Percentiles rank a stretch among this genome's conserved stretches.
phyloP scores from a whole-genome alignment of 2,329 filamentous ascomycete species.

The Aspergillus eucalypticola region DNA sequence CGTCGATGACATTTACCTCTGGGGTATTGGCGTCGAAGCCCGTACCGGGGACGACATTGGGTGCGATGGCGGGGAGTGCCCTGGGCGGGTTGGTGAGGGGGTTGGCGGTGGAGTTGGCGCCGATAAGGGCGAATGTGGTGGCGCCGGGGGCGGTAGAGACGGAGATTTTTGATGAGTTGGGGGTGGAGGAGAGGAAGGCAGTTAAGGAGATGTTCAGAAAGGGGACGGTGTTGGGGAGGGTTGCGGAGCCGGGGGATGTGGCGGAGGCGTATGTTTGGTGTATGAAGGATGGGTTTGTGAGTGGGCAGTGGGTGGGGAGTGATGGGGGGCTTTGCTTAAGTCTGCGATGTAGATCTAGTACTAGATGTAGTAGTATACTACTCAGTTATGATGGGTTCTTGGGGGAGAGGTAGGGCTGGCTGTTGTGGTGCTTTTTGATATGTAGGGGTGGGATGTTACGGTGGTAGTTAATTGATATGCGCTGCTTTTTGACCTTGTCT shows the following conservation, averaged over 20 bases:
- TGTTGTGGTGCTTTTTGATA: too few relatives aligned
- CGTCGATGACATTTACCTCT: slow-evolving; percentile 45
- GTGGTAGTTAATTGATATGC: too few relatives aligned
- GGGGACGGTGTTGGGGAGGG: slow-evolving; percentile 24
- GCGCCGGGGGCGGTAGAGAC: slow-evolving; percentile 45
- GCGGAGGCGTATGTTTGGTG: slow-evolving; percentile 48
- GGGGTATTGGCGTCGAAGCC: slow-evolving; percentile 41
- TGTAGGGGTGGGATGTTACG: too few relatives aligned
- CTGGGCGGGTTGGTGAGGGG: slow-evolving; percentile 38
- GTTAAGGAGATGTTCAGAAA: slow-evolving; percentile 30
- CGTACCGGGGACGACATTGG: slow-evolving; percentile 32
- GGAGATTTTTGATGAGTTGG: slow-evolving; percentile 33
- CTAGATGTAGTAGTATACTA: too few relatives aligned
- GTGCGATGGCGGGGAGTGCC: slow-evolving; percentile 26
- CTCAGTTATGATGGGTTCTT: too few relatives aligned
- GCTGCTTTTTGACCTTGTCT: too few relatives aligned
- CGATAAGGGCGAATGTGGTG: slow-evolving; percentile 47
- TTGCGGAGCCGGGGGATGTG: slow-evolving; percentile 38
- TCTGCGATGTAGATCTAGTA: too few relatives aligned
- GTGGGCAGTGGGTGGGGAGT: slow-evolving; percentile 34
- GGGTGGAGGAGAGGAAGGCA: slow-evolving; percentile 15
- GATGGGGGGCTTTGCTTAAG: slow-evolving; percentile 40
- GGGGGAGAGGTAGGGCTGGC: too few relatives aligned
- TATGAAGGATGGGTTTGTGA: slow-evolving; percentile 47
- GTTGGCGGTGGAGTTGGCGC: slow-evolving; percentile 45